These are phyloP conservation scores for Fusarium incarnatum DNA, from an alignment of 2,329 filamentous ascomycete species.

Conservation along the genomic window DNA sequence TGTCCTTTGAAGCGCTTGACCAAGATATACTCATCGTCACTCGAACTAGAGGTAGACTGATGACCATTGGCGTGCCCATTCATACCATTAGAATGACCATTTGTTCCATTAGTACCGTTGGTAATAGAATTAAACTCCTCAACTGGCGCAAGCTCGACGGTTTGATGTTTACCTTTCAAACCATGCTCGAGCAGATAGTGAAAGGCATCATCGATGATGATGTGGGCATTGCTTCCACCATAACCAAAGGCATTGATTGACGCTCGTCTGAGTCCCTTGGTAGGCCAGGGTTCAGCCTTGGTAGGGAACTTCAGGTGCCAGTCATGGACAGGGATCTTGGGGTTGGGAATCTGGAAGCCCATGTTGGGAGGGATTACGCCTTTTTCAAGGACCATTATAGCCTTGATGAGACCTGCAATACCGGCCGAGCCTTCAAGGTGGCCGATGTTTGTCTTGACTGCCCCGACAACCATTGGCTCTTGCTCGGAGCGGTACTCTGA, in stretches of 20 bases:
- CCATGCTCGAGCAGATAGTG: background rate
- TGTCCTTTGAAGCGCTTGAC: no score
- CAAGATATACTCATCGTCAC: no score
- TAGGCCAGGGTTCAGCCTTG: constrained; percentile 1
- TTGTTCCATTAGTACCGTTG: background rate
- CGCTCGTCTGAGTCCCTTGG: background rate
- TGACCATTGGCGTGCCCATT: background rate
- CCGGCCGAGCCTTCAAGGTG: constrained; percentile 1
- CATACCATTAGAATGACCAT: background rate
- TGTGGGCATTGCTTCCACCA: constrained; percentile 15
- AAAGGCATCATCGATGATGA: constrained; percentile 13
- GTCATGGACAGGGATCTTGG: constrained; percentile 4
- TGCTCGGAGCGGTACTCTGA: background rate
- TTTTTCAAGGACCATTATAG: constrained; percentile 2
- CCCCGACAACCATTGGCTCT: constrained; percentile 1
- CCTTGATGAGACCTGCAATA: constrained; percentile 7
- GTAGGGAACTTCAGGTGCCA: constrained; percentile 15
- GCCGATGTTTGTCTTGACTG: constrained; percentile 7
- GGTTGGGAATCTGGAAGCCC: constrained; percentile 1
- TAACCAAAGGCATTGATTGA: constrained; percentile 17
- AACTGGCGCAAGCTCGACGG: background rate
- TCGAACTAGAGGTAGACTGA: background rate
- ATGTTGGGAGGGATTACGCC: constrained; percentile 3
- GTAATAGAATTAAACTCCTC: background rate
- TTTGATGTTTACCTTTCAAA: constrained; percentile 1